Conservation (phyloP, 73 alveolate genomes). For the Tetrahymena malaccensis region DNA sequence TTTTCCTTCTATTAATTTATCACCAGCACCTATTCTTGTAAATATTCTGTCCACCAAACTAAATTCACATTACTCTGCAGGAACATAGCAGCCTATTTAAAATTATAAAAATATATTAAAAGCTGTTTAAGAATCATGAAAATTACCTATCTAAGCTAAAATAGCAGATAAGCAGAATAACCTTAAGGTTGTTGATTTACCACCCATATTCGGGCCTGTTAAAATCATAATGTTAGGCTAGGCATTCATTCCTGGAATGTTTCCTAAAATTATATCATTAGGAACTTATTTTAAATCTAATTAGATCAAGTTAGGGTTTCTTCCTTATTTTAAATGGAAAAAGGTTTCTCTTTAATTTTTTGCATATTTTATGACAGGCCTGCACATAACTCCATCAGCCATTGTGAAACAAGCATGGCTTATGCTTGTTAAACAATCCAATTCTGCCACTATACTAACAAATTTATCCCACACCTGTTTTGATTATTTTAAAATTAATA, state of each 20-base stretch:
- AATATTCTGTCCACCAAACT: slow-evolving; percentile 82
- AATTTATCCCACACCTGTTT: slow-evolving; percentile 46
- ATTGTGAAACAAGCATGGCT: not conserved
- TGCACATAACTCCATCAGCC: slow-evolving; percentile 28
- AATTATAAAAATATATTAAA: not conserved
- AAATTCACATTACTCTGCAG: slow-evolving; percentile 66
- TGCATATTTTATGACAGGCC: slow-evolving; percentile 38
- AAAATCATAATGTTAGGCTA: slow-evolving; percentile 23
- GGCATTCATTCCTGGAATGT: not conserved
- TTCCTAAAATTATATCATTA: slow-evolving; percentile 9
- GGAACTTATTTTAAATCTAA: slow-evolving; percentile 6
- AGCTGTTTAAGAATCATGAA: not conserved
- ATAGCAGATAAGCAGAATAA: slow-evolving; percentile 74
- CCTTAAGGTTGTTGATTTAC: slow-evolving; percentile 87
- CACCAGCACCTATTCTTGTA: slow-evolving; percentile 91
- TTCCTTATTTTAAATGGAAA: slow-evolving; percentile 18
- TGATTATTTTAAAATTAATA: not conserved
- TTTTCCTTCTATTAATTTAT: slow-evolving; percentile 76
- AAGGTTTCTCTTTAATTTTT: slow-evolving; percentile 3
- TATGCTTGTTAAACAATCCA: slow-evolving; percentile 54
- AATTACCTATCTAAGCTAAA: slow-evolving; percentile 60
- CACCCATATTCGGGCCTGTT: slow-evolving; percentile 98
- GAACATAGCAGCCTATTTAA: slow-evolving; percentile 78
- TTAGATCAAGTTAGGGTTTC: slow-evolving; percentile 14
- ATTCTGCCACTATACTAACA: slow-evolving; percentile 43